Evolutionary conservation across 768 basidiomycete species (phyloP), one percentile per base, ranked within the genome.

Genomic region (Termitomyces sp.): DNA sequence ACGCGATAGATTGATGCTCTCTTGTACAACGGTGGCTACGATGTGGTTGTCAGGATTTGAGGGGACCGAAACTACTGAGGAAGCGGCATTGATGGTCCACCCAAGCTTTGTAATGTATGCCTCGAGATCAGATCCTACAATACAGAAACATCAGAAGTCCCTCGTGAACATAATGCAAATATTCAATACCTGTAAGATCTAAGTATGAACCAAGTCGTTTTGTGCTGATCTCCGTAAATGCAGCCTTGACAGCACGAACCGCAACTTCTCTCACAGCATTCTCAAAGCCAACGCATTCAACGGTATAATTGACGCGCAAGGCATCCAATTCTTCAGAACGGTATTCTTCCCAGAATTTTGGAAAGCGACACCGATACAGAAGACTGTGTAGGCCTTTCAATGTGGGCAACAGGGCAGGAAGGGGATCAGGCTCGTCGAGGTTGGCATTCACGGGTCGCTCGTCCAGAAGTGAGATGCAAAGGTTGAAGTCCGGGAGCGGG

Each of bases 401-500:
- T 53, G 83, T 69, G 52, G 91, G 86, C 34, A 93, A 79, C 60
- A 91, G 78, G 46, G 76, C 57, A 20, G 88, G 85, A 26, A 92
- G 78, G 51, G 91, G 92, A 77, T 93, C 90, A 27, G 88, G 87
- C 66, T 93, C 90, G 64, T 92, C 90, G 12, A 84, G 73, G 62
- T 77, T 79, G 43, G 78, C 58, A 58, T 71, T 83, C 50, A 72
- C 66, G 18, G 79, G 70, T 47, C 86, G 82, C 63, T 94, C 92
- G 59, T 93, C 90, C 39, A 95, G 78, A n/a, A 99, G 82, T 48
- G 95, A 91, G 63, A 96, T 83, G 65, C 91, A 95, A 61, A 98
- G 89, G 66, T 91, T 89, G 76, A 96, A 99, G 69, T 99, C 96
- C 56, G 95, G 91, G 46, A 88, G 81, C 34, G 94, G 92, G 49